Evolutionary conservation across 495 filamentous ascomycete genomes (phyloP).

Genomic region (Haplographium delicatum): DNA sequence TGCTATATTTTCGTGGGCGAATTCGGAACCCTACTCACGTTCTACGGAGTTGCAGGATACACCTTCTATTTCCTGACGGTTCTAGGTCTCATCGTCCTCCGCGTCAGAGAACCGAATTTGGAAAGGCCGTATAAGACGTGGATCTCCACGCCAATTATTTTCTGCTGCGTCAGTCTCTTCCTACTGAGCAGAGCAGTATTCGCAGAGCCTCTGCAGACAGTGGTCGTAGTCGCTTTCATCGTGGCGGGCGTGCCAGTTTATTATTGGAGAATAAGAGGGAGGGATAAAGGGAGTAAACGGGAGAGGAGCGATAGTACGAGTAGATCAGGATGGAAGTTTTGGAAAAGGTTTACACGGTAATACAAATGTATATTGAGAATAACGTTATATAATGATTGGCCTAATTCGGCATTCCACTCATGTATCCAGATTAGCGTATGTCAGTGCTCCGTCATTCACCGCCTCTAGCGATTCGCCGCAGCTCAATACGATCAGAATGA

Average conservation of each 20-base stretch:
- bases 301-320: conserved; percentile 20
- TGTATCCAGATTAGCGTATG: too few species aligned
- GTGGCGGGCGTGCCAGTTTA: conserved; percentile 79
- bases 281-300: conserved; percentile 22
- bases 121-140: conserved; percentile 90
- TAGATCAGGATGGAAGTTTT: conserved; percentile 24
- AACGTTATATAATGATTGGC: too few species aligned
- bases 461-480: too few species aligned
- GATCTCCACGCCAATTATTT: conserved; percentile 95
- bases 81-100: conserved; percentile 82
- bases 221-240: conserved; percentile 81
- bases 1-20: conserved; percentile 81
- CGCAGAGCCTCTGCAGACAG: conserved; percentile 80
- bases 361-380: not conserved
- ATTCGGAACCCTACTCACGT: conserved; percentile 86
- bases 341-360: conserved; percentile 21
- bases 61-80: conserved; percentile 96
- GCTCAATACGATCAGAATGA: too few species aligned
- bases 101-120: conserved; percentile 81
- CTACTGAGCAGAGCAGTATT: conserved; percentile 82
- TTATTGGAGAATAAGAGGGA: conserved; percentile 72
- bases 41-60: conserved; percentile 95
- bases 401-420: too few species aligned
- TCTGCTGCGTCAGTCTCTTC: conserved; percentile 96
- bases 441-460: too few species aligned